These are phyloP conservation scores for Danielia oregonensis DNA, from an alignment of 805 yeast species.

Conservation along the genomic window DNA sequence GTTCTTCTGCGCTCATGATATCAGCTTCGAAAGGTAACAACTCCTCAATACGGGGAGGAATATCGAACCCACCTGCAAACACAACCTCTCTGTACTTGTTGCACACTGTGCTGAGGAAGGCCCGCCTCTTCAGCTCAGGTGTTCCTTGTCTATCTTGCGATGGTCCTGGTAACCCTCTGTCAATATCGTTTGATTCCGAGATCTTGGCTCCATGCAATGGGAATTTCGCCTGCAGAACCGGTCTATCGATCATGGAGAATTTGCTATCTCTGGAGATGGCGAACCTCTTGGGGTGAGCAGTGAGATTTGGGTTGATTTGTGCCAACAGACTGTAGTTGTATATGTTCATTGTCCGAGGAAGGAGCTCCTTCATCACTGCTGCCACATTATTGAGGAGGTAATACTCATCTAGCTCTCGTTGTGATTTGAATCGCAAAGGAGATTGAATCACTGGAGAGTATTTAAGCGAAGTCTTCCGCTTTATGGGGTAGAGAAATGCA, in stretches of 20 bases:
- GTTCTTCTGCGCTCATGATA: conserved; percentile 22
- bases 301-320: conserved; percentile 11
- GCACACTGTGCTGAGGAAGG: conserved; percentile 18
- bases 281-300: conserved; percentile 5
- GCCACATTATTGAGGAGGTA: conserved; percentile 18
- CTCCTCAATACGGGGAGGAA: conserved; percentile 26
- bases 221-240: not conserved
- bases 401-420: conserved; percentile 14
- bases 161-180: too few relatives aligned
- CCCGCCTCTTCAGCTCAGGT: not conserved
- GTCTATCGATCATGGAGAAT: conserved; percentile 5
- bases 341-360: conserved; percentile 27
- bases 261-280: conserved; percentile 8
- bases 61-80: conserved; percentile 15
- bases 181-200: not conserved
- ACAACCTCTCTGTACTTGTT: conserved; percentile 25
- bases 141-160: not conserved
- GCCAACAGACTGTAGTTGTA: conserved; percentile 20
- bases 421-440: conserved; percentile 17
- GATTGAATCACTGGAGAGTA: conserved; percentile 21
- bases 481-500: conserved; percentile 32
- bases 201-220: conserved; percentile 3
- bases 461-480: conserved; percentile 28
- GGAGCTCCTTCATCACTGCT: conserved; percentile 21
- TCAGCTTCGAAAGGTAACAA: conserved; percentile 29